phyloP scores from a whole-genome alignment of 352 stramenopile genomes.

The Peronosclerospora sorghi region DNA sequence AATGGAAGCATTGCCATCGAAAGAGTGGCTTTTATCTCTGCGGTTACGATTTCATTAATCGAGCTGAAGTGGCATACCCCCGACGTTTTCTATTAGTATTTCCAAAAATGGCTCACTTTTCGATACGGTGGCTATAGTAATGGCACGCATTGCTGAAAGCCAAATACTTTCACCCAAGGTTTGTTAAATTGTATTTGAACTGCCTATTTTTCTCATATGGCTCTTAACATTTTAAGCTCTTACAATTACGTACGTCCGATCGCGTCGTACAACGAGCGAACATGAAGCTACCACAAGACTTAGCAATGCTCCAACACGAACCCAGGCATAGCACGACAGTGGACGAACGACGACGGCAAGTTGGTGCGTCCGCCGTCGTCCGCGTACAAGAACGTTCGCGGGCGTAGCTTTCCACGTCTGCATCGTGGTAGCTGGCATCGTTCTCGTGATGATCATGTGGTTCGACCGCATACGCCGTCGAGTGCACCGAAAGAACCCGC shows the following conservation, averaged over 20 bases:
- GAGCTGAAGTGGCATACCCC: conserved; percentile 38
- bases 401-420: conserved; percentile 43
- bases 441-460: too few relatives aligned
- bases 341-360: conserved; percentile 22
- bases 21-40: conserved; percentile 37
- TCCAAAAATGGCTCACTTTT: conserved; percentile 35
- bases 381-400: conserved; percentile 25
- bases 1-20: conserved; percentile 8
- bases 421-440: too few relatives aligned
- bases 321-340: conserved; percentile 6
- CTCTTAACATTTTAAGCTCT: conserved; percentile 1
- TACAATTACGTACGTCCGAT: too few relatives aligned
- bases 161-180: conserved; percentile 42
- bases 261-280: too few relatives aligned
- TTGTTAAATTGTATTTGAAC: not conserved
- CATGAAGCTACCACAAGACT: too few relatives aligned
- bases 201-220: not conserved
- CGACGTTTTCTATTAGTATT: conserved; percentile 29
- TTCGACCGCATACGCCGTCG: conserved; percentile 26
- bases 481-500: conserved; percentile 24
- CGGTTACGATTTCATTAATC: conserved; percentile 31
- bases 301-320: too few relatives aligned
- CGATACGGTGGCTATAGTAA: conserved; percentile 40
- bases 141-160: conserved; percentile 16
- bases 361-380: too few relatives aligned